phyloP scores from a whole-genome alignment of 2,329 filamentous ascomycete genomes.

The Fusarium anguioides region DNA sequence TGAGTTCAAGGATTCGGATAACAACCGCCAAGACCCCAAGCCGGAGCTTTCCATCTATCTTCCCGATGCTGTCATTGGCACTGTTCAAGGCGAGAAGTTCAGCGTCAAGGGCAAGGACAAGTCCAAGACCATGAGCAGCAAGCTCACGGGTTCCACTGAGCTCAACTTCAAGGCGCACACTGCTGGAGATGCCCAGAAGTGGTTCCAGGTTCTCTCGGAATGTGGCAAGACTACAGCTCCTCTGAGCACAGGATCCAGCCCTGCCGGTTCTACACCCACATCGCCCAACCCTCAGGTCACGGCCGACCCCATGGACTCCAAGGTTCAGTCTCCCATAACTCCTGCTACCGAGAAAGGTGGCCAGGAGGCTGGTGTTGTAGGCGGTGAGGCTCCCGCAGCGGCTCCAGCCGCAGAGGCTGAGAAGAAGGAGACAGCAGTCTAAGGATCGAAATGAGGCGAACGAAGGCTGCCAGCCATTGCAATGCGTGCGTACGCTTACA shows the following conservation, averaged over 20 bases:
- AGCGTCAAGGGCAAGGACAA: constrained; percentile 95
- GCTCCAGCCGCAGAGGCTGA: constrained; percentile 20
- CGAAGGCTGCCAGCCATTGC: constrained; percentile 15
- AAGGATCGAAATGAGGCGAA: constrained; percentile 35
- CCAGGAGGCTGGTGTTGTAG: constrained; percentile 61
- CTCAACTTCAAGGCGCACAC: constrained; percentile 89
- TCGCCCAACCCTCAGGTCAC: constrained; percentile 41
- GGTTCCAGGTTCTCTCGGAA: constrained; percentile 78
- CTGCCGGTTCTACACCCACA: constrained; percentile 45
- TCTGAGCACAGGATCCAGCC: constrained; percentile 41
- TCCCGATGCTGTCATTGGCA: constrained; percentile 85
- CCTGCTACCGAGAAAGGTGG: constrained; percentile 49
- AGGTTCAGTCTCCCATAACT: constrained; percentile 31
- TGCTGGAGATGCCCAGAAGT: constrained; percentile 81
- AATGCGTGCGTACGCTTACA: constrained; percentile 2
- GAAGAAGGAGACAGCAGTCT: constrained; percentile 39
- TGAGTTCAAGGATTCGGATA: constrained; percentile 94
- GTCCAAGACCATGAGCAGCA: constrained; percentile 81
- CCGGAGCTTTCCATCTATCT: constrained; percentile 93
- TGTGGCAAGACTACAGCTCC: constrained; percentile 64
- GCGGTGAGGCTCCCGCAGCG: constrained; percentile 38
- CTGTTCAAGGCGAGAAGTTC: constrained; percentile 83
- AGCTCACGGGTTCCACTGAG: constrained; percentile 83
- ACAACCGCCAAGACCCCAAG: constrained; percentile 74
- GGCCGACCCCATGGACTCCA: constrained; percentile 28